Base-by-base conservation (phyloP, 2,329 filamentous ascomycete genomes). In the Cercospora janseana region DNA sequence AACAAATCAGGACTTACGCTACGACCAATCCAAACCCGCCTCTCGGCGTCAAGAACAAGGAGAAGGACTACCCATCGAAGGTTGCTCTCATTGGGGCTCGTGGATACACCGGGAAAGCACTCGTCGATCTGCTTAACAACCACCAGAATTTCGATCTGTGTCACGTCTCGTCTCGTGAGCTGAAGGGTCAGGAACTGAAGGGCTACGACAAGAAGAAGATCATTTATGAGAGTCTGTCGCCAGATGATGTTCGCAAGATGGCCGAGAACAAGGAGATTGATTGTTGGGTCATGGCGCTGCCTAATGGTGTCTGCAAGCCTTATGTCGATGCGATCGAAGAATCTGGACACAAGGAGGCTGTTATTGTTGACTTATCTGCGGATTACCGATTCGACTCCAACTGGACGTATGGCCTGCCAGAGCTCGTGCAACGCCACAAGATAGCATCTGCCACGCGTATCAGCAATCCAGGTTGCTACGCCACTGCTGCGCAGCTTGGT, bases 271-370 rank as follows among this genome's bases (percentile, higher is more conserved):
- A 87, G 44, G 82, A 91, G 63, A 84, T 97, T 42, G 92, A 97
- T 74, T 93, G 88, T 73, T 97, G 91, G 91, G 88, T 97, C 35
- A 93, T 97, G 88, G 93, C 93, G 27, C 82, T 97, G 23, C 93
- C 92, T 35, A 98, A 97, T 66, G 88, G 88, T 54, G 89, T 95
- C 42, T 96, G 89, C 81, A 87, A 90, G 73, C 91, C 93, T 0
- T 98, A 86, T 61, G 86, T 97, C 7, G 88, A 97, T 57, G 92
- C 92, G 6, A 81, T 97, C 46, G 81, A 91, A 61, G 79, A 86
- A 64, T 81, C 79, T 24, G 82, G 82, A 51, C 79, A 81, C 65
- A 75, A 74, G 43, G 68, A 74, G 63, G 90, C 87, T 61, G 76
- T 97, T 31, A 87, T 97, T 60, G 79, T 98, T 37, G 93, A 98